Evolutionary conservation across 2,329 filamentous ascomycete species (phyloP).

Genomic region (Alternaria triticimaculans): DNA sequence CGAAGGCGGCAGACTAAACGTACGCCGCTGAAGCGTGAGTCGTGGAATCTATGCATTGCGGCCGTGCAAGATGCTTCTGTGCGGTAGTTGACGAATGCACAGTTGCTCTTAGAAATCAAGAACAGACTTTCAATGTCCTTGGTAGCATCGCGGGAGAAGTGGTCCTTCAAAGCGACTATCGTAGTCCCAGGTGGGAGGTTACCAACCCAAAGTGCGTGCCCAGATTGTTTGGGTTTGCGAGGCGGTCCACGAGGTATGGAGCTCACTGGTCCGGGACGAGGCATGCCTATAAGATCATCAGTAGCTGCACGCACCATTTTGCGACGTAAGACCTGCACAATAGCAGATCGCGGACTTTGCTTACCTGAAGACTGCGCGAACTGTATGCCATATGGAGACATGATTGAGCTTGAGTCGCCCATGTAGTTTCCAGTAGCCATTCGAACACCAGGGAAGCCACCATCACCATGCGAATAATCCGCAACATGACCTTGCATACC

Average conservation of each 20-base stretch:
- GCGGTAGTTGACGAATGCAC: conserved; percentile 94
- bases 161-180: conserved; percentile 83
- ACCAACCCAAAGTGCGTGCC: conserved; percentile 94
- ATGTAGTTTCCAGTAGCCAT: conserved; percentile 18
- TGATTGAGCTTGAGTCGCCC: conserved; percentile 23
- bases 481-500: conserved; percentile 29
- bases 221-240: conserved; percentile 72
- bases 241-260: conserved; percentile 66
- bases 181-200: conserved; percentile 86
- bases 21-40: conserved; percentile 86
- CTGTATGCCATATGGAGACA: conserved; percentile 23
- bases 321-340: not conserved
- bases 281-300: conserved; percentile 21
- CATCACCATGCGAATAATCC: conserved; percentile 31
- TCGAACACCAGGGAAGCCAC: conserved; percentile 22
- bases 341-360: not conserved
- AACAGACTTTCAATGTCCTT: conserved; percentile 86
- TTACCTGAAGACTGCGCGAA: conserved; percentile 30
- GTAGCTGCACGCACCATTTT: not conserved
- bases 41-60: conserved; percentile 85
- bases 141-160: conserved; percentile 81
- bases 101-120: conserved; percentile 95
- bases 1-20: conserved; percentile 85
- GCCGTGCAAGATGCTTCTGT: conserved; percentile 76
- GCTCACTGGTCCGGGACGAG: conserved; percentile 32